Percentiles rank a stretch among this genome's conserved stretches.
phyloP scores from a whole-genome alignment of 805 yeast genomes.

The Candida dajiaensis region DNA sequence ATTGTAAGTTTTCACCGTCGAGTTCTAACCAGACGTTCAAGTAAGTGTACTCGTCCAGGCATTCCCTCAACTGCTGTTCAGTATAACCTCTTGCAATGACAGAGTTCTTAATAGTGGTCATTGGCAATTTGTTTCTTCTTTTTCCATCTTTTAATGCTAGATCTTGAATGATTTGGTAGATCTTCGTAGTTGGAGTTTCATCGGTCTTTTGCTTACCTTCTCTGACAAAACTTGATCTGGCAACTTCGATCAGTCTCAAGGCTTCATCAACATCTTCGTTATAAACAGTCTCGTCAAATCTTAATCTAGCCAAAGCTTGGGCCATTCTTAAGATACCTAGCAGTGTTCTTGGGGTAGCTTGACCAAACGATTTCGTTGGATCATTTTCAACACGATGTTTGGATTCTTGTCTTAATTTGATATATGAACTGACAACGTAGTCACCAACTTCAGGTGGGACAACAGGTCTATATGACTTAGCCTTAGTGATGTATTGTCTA shows the following conservation, averaged over 20 bases:
- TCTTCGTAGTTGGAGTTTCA: slow-evolving; percentile 64
- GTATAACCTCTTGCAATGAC: slow-evolving; percentile 81
- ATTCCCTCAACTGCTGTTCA: slow-evolving; percentile 65
- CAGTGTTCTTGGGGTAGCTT: slow-evolving; percentile 92
- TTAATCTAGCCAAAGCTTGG: slow-evolving; percentile 87
- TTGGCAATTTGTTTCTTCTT: slow-evolving; percentile 29
- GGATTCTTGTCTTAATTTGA: slow-evolving; percentile 88
- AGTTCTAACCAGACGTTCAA: slow-evolving; percentile 72
- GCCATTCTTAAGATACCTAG: slow-evolving; percentile 88
- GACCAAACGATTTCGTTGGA: slow-evolving; percentile 67
- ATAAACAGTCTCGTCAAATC: slow-evolving; percentile 69
- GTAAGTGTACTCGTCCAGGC: slow-evolving; percentile 67
- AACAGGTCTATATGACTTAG: slow-evolving; percentile 79
- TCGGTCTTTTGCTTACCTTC: slow-evolving; percentile 46
- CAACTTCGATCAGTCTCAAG: slow-evolving; percentile 74
- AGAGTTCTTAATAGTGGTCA: slow-evolving; percentile 51
- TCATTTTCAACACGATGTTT: slow-evolving; percentile 68
- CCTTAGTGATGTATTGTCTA: slow-evolving; percentile 82
- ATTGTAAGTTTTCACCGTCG: slow-evolving; percentile 58
- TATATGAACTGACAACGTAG: slow-evolving; percentile 79
- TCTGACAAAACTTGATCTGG: slow-evolving; percentile 69
- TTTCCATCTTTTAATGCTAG: slow-evolving; percentile 38
- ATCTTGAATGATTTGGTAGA: slow-evolving; percentile 64
- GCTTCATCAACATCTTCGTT: slow-evolving; percentile 94
- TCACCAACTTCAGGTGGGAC: slow-evolving; percentile 82